A percentile compares a stretch with the other conserved stretches of the same genome.
phyloP scores from a whole-genome alignment of 2,329 filamentous ascomycete species.

The Paraphoma chrysanthemicola region DNA sequence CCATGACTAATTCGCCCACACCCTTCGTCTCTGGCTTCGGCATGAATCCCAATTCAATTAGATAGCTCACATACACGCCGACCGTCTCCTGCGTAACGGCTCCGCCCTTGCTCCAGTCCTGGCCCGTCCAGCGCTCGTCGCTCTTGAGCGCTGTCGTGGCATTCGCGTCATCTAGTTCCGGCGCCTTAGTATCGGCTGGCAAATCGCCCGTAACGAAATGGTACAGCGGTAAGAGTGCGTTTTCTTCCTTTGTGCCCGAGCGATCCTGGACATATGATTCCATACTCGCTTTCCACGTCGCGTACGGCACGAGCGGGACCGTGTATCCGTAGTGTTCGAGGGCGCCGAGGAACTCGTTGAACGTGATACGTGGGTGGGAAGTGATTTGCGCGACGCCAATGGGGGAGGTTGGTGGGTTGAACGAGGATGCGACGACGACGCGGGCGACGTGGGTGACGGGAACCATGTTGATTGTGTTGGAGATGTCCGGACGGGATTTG shows the following conservation, averaged over 20 bases:
- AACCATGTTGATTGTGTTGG: conserved; percentile 88
- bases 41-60: conserved; percentile 70
- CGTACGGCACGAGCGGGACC: conserved; percentile 71
- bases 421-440: conserved; percentile 76
- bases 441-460: conserved; percentile 83
- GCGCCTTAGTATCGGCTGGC: conserved; percentile 72
- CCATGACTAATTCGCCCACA: conserved; percentile 33
- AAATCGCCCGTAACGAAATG: conserved; percentile 75
- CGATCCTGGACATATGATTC: conserved; percentile 69
- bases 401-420: conserved; percentile 65
- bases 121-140: conserved; percentile 66
- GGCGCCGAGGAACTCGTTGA: conserved; percentile 77
- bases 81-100: conserved; percentile 67
- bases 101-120: conserved; percentile 63
- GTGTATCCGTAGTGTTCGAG: conserved; percentile 77
- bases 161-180: conserved; percentile 77
- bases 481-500: conserved; percentile 73
- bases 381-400: conserved; percentile 78
- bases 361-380: conserved; percentile 76
- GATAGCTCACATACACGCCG: conserved; percentile 69
- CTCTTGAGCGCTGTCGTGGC: conserved; percentile 68
- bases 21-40: conserved; percentile 42
- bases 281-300: conserved; percentile 71
- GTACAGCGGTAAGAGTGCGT: conserved; percentile 73
- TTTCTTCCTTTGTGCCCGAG: conserved; percentile 67